Evolutionary conservation across 345 rosid genomes (phyloP).

Genomic region (Populus nigra): DNA sequence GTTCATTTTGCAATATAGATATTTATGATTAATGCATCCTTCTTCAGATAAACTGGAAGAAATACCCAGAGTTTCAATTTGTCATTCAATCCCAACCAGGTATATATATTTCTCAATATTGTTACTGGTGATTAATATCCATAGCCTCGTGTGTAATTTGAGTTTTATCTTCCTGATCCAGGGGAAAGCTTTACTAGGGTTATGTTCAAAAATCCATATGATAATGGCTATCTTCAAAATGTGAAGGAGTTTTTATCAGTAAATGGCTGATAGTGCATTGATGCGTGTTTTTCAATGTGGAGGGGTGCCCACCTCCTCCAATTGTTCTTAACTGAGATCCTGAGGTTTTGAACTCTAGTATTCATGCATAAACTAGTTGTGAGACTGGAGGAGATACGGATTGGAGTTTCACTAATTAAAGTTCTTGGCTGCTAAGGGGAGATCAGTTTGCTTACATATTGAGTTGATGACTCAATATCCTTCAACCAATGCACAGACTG

Average conservation of each 20-base stretch:
- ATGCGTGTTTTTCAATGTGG: not conserved
- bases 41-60: constrained; percentile 58
- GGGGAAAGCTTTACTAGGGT: constrained; percentile 26
- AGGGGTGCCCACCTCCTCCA: not conserved
- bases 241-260: constrained; percentile 34
- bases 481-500: too few species aligned
- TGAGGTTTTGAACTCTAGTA: not conserved
- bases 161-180: constrained; percentile 12
- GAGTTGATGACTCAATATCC: too few species aligned
- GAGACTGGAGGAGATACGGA: not conserved
- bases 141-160: not conserved
- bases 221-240: constrained; percentile 49
- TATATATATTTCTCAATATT: constrained; percentile 7
- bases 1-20: not conserved
- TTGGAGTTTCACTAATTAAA: not conserved
- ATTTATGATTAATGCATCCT: not conserved
- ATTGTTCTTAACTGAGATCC: not conserved
- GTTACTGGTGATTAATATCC: not conserved
- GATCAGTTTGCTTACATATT: too few species aligned
- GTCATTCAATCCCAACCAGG: constrained; percentile 37
- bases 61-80: constrained; percentile 56
- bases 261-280: not conserved
- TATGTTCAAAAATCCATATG: constrained; percentile 47
- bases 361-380: not conserved
- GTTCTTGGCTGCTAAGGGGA: too few species aligned